Evolutionary conservation across 768 basidiomycete genomes (phyloP).

Genomic region (Auricularia auricula-judae): DNA sequence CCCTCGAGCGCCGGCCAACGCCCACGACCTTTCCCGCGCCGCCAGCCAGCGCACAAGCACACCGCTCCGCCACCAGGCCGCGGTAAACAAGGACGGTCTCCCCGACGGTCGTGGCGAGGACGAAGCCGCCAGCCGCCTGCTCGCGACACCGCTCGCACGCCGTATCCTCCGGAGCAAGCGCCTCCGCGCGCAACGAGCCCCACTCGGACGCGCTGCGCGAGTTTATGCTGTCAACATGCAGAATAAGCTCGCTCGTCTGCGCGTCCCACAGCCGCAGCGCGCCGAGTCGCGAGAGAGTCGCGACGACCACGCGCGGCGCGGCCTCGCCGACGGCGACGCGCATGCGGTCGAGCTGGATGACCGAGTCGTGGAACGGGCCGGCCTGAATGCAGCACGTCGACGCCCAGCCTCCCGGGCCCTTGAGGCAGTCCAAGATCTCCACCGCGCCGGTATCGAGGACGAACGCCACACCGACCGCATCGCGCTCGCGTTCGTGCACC

Average conservation of each 20-base stretch:
- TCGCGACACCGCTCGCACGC: conserved; percentile 66
- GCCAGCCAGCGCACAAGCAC: conserved; percentile 45
- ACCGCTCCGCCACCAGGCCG: conserved; percentile 46
- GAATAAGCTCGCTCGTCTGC: conserved; percentile 49
- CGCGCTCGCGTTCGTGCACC: conserved; percentile 35
- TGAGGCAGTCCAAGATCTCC: conserved; percentile 46
- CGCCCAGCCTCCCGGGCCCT: conserved; percentile 29
- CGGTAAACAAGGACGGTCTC: conserved; percentile 56
- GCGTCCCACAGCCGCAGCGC: conserved; percentile 70
- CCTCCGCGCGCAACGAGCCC: conserved; percentile 47
- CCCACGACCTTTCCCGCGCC: conserved; percentile 56
- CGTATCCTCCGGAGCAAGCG: conserved; percentile 30
- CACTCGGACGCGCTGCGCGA: background rate
- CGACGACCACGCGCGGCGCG: conserved; percentile 41
- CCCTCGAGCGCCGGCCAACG: conserved; percentile 46
- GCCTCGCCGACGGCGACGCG: conserved; percentile 43
- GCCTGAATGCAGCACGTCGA: conserved; percentile 42
- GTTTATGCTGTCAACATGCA: conserved; percentile 39
- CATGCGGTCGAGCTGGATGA: conserved; percentile 38
- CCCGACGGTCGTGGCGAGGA: conserved; percentile 55
- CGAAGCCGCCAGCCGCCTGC: conserved; percentile 51
- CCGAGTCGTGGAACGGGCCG: conserved; percentile 46
- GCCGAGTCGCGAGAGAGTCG: conserved; percentile 53
- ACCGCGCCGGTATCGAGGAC: conserved; percentile 55
- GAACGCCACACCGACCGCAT: conserved; percentile 43